Base-by-base conservation (phyloP, 495 filamentous ascomycete species). In the Hyaloscypha hepaticicola region DNA sequence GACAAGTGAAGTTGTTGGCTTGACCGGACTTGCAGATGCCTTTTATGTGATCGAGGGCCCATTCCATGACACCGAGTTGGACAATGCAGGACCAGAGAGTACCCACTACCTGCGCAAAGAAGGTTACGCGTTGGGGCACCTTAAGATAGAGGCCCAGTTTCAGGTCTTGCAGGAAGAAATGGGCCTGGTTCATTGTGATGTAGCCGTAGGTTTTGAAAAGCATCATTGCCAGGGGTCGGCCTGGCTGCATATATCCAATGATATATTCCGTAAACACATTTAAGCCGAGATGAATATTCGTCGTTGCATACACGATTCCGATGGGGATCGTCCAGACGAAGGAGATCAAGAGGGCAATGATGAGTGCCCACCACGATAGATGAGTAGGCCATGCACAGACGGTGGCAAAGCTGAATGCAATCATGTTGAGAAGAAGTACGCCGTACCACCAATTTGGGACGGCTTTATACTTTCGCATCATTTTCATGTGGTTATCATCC, bases 201-300 rank as follows among this genome's bases (percentile, higher is more conserved):
- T 87, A 90, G 48, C 88, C 87, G 61, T 88, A 89, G 19, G 87
- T 88, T 72, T 91, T 90, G 50, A 70, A 64, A 41, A 83, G 82
- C 88, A 90, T 90, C 58, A 89, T 81, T 0, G 85, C 88, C 14
- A 90, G 63, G 0, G 88, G 87, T 25, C 80, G 72, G 2, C 88
- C 88, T 1, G 87, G 83, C 63, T 87, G 85, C 41, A 88, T 88
- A 72, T 90, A 90, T 0, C 88, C 87, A 28, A 83, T 86, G 56
- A 91, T 78, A 65, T 90, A 91, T 73, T 90, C 88, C 3, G 88
- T 89, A 57, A 90, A 72, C 38, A 90, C 78, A 61, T 90, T 90
- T 21, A 89, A 72, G 21, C 87, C 88, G 61, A 88, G 87, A 68
- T 84, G 83, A 63, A 87, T 88, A 69, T 88, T 89, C 0, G 87